Conservation (phyloP, 2,329 filamentous ascomycete genomes). For the Cryphonectria naterciae region DNA sequence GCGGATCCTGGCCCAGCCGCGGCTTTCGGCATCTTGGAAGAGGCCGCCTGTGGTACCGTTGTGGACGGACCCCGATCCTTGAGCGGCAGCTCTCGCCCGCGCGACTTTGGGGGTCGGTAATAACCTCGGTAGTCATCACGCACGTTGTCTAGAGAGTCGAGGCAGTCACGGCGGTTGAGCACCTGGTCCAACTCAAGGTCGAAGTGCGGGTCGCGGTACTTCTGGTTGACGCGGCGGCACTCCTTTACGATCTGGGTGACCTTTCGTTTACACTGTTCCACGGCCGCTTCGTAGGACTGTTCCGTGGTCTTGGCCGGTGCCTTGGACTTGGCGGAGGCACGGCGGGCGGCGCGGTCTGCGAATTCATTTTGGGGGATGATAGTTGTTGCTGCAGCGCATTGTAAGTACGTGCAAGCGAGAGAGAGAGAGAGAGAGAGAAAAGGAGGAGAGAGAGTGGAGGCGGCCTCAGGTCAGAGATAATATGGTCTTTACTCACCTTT, state of each 20-base stretch:
- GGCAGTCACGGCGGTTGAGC: conserved; percentile 54
- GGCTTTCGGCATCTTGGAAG: conserved; percentile 14
- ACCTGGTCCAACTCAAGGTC: conserved; percentile 81
- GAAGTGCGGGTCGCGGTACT: conserved; percentile 86
- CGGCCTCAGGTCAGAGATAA: not conserved
- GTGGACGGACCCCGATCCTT: conserved; percentile 27
- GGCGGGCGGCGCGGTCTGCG: conserved; percentile 61
- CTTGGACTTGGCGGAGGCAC: conserved; percentile 56
- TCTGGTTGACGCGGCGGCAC: conserved; percentile 79
- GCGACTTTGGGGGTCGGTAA: conserved; percentile 19
- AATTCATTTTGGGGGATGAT: conserved; percentile 67
- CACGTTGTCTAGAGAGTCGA: conserved; percentile 49
- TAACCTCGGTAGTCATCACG: conserved; percentile 25
- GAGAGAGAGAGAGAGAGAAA: not conserved
- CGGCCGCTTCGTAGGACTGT: conserved; percentile 74
- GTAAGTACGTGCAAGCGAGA: conserved; percentile 7
- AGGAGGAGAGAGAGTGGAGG: not conserved
- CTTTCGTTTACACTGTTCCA: conserved; percentile 67
- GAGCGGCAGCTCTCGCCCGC: conserved; percentile 32
- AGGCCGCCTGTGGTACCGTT: no score
- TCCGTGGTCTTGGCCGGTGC: conserved; percentile 59
- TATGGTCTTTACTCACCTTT: conserved; percentile 55
- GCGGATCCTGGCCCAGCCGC: conserved; percentile 3
- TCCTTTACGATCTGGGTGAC: conserved; percentile 65
- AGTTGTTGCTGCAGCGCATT: conserved; percentile 58